These are phyloP conservation scores for Abrus precatorius DNA, from an alignment of 306 rosid genomes.

Conservation along the genomic window DNA sequence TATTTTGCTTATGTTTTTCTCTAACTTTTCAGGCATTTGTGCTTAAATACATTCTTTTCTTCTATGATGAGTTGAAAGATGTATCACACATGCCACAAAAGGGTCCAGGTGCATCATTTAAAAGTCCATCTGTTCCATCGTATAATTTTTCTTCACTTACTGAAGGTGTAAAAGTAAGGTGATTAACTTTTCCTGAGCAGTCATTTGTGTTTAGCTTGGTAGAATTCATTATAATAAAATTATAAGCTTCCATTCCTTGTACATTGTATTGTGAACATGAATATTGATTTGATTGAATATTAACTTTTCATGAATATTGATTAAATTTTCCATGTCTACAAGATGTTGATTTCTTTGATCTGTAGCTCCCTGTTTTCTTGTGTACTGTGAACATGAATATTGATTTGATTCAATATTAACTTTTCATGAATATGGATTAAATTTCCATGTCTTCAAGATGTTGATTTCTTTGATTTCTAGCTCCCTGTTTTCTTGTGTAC, in stretches of 20 bases:
- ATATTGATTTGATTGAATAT: too few relatives aligned
- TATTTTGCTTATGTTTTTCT: conserved; percentile 48
- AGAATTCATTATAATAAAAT: conserved; percentile 32
- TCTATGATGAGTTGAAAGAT: conserved; percentile 65
- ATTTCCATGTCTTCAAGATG: neutral
- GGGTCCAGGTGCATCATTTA: conserved; percentile 59
- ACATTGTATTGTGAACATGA: too few relatives aligned
- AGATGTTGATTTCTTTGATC: conserved; percentile 1
- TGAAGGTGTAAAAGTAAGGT: conserved; percentile 87
- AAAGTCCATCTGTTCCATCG: conserved; percentile 66
- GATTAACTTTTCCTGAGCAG: conserved; percentile 53
- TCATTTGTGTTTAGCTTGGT: conserved; percentile 47
- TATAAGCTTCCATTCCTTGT: neutral
- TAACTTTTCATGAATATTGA: too few relatives aligned
- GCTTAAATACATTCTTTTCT: conserved; percentile 87
- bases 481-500: neutral
- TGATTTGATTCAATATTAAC: too few relatives aligned
- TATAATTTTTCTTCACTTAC: conserved; percentile 72
- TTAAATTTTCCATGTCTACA: too few relatives aligned
- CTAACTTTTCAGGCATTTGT: conserved; percentile 83
- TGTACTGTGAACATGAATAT: too few relatives aligned
- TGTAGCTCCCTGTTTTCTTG: neutral
- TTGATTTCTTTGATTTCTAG: conserved; percentile 2
- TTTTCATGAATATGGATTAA: too few relatives aligned
- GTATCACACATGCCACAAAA: conserved; percentile 57